These are phyloP conservation scores for Omphalotus olearius DNA, from an alignment of 1,284 basidiomycete genomes.

Conservation along the genomic window DNA sequence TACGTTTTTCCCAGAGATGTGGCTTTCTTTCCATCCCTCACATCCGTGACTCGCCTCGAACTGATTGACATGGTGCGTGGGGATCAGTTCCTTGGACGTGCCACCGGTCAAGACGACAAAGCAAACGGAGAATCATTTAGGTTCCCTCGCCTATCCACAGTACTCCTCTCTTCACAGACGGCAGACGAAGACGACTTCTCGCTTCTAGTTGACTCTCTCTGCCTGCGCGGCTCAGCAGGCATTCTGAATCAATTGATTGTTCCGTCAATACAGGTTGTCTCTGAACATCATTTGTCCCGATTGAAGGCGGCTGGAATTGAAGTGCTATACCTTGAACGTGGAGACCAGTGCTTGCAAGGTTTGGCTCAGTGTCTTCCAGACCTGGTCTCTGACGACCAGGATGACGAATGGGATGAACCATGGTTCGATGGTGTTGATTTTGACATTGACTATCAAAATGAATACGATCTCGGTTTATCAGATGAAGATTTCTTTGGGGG, in stretches of 20 bases:
- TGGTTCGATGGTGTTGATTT: constrained; percentile 4
- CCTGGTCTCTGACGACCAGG: not conserved
- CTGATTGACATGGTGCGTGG: not conserved
- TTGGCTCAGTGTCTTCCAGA: not conserved
- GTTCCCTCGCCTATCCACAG: not conserved
- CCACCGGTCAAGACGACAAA: not conserved
- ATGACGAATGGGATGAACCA: not conserved
- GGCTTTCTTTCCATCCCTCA: not conserved
- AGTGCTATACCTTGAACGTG: not conserved
- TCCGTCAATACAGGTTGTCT: too few relatives aligned
- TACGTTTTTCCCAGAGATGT: not conserved
- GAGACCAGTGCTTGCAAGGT: not conserved
- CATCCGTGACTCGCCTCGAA: constrained; percentile 3
- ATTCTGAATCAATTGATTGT: too few relatives aligned
- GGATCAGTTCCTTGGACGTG: not conserved
- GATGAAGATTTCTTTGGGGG: constrained; percentile 4
- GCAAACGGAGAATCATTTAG: too few relatives aligned
- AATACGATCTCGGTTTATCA: constrained; percentile 12
- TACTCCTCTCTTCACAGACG: not conserved
- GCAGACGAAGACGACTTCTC: not conserved
- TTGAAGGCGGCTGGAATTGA: not conserved
- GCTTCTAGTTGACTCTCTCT: too few relatives aligned
- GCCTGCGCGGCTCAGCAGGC: too few relatives aligned
- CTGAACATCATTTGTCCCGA: not conserved
- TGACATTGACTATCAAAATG: constrained; percentile 1